Base-by-base conservation (phyloP, 306 rosid genomes). In the Cicer judaicum region DNA sequence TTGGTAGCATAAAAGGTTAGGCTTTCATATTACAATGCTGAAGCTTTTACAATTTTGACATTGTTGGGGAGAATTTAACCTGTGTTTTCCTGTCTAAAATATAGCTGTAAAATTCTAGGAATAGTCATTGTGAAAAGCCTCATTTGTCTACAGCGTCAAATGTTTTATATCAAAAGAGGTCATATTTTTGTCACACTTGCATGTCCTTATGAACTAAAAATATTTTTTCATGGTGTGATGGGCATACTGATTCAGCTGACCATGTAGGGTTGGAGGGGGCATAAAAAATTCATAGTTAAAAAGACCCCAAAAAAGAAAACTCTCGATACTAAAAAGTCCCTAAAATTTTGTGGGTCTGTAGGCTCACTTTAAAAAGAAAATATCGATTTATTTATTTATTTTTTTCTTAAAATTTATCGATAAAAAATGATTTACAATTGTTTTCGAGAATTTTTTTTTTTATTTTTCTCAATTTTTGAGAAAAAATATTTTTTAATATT, bases 1-100 rank as follows among this genome's bases (percentile, higher is more conserved):
- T 77, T 50, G 92, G 94, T 57, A 81, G 90, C 86, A 78, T 86
- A 62, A 83, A 78, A 84, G 97, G 94, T 87, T 52, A 82, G 84
- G 47, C 48, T 68, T 71, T 21, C 15, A 64, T 57, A 38, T 70
- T 72, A 21, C 41, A 46, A 15, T 77, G 49, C 53, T 57, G 7
- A 74, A 34, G n/a, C 70, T 67, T 43, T 62, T 14, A 40, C 67
- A 39, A 34, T 50, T 41, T 36, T 54, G 69, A 52, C 46, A 49
- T 54, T 59, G 36, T 52, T 36, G 15, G 44, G 47, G 61, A 2
- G 42, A 72, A 84, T 55, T 42, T 50, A 72, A 69, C 10, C 10
- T 41, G 55, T 50, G 59, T 54, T 29, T 81, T 56, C 78, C 21
- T 64, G 55, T 55, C 39, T 75, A 19, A 39, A 21, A 68, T 39